phyloP scores from a whole-genome alignment of 2,329 filamentous ascomycete genomes.

The Pezicula neosporulosa region DNA sequence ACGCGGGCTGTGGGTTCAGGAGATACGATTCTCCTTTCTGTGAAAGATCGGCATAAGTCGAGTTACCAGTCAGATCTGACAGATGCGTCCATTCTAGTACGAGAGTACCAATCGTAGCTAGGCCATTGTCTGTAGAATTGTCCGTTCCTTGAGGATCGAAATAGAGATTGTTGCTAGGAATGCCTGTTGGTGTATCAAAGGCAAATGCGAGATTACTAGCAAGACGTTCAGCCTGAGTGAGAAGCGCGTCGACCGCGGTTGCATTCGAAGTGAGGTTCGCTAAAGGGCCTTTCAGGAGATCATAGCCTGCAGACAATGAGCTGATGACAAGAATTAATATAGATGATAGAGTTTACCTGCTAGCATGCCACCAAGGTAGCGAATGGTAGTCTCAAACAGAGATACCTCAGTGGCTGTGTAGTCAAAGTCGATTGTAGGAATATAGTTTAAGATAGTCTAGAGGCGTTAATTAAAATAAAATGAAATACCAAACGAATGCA shows the following conservation, averaged over 20 bases:
- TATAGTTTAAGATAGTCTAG: constrained; percentile 61
- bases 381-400: constrained; percentile 87
- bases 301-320: constrained; percentile 46
- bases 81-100: constrained; percentile 83
- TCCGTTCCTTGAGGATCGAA: constrained; percentile 51
- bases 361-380: constrained; percentile 78
- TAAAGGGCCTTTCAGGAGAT: constrained; percentile 68
- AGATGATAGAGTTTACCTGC: constrained; percentile 52
- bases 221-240: constrained; percentile 64
- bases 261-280: constrained; percentile 42
- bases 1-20: constrained; percentile 58
- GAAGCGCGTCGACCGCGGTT: constrained; percentile 49
- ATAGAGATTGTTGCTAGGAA: constrained; percentile 68
- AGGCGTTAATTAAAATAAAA: too few relatives aligned
- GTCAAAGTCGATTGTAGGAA: constrained; percentile 69
- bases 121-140: constrained; percentile 57
- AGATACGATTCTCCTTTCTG: constrained; percentile 69
- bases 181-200: constrained; percentile 72
- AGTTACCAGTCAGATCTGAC: constrained; percentile 68
- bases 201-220: constrained; percentile 73
- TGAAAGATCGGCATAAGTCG: constrained; percentile 61
- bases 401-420: constrained; percentile 59
- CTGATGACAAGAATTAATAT: neutral
- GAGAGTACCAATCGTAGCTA: constrained; percentile 75
- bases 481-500: too few relatives aligned